Conservation (phyloP, 306 rosid genomes). For the Spatholobus suberectus region DNA sequence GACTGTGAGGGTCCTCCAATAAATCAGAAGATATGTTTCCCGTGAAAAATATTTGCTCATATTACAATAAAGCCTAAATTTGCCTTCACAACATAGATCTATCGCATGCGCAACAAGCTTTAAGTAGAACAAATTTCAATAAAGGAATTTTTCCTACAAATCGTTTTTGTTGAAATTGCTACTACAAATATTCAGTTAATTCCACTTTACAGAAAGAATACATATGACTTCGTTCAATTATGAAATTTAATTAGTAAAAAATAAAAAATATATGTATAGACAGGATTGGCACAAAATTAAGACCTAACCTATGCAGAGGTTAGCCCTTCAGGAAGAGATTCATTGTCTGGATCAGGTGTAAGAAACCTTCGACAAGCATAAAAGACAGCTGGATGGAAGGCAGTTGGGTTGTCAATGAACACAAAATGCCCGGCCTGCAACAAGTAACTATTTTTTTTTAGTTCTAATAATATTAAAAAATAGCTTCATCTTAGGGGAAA, state of each 20-base stretch:
- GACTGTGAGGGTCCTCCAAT: background rate
- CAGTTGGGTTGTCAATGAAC: slow-evolving; percentile 80
- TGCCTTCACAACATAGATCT: background rate
- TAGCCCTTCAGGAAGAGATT: slow-evolving; percentile 75
- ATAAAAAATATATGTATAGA: background rate
- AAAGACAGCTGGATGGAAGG: slow-evolving; percentile 81
- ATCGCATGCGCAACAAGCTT: background rate
- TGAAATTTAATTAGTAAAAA: background rate
- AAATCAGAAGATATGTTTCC: slow-evolving; percentile 16
- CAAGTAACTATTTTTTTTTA: background rate
- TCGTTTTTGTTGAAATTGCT: slow-evolving; percentile 6
- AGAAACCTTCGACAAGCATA: slow-evolving; percentile 83
- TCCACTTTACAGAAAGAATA: slow-evolving; percentile 3
- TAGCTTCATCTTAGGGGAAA: background rate
- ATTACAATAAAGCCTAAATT: background rate
- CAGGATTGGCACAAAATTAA: background rate
- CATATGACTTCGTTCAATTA: background rate
- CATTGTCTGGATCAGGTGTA: slow-evolving; percentile 58
- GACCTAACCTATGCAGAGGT: slow-evolving; percentile 62
- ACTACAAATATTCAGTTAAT: slow-evolving; percentile 13
- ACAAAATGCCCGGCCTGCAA: slow-evolving; percentile 90
- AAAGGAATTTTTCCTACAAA: background rate
- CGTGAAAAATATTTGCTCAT: background rate
- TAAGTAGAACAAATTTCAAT: slow-evolving; percentile 12
- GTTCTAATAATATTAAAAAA: slow-evolving; percentile 1